Percentiles rank a stretch among this genome's conserved stretches.
phyloP scores from a whole-genome alignment of 2,329 filamentous ascomycete genomes.

The Verticillium longisporum region DNA sequence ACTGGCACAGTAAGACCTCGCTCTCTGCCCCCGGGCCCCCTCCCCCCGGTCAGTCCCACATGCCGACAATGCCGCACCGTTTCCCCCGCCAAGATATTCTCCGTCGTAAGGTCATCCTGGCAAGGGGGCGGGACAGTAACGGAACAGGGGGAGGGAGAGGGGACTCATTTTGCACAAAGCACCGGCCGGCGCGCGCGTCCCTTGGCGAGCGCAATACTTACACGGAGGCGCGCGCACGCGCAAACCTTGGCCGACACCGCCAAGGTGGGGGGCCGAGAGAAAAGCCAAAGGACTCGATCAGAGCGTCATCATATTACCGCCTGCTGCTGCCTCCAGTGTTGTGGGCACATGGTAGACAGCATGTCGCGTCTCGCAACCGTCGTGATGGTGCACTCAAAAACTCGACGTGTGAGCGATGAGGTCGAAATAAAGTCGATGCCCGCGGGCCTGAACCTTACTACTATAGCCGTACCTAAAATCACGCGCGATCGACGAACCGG shows the following conservation, averaged over 20 bases:
- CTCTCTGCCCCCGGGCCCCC: too few relatives aligned
- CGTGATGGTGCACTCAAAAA: not conserved
- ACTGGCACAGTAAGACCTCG: too few relatives aligned
- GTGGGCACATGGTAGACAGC: not conserved
- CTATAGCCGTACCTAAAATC: not conserved
- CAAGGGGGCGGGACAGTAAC: not conserved
- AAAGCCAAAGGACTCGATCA: not conserved
- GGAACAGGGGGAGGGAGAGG: not conserved
- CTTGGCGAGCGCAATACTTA: too few relatives aligned
- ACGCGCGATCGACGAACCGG: not conserved
- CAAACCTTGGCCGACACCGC: not conserved
- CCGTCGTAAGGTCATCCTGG: not conserved
- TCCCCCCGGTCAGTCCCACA: not conserved
- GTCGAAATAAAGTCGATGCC: not conserved
- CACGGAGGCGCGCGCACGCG: too few relatives aligned
- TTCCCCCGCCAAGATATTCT: not conserved
- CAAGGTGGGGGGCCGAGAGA: not conserved
- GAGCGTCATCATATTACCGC: not conserved
- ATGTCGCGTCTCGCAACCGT: not conserved
- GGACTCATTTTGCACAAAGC: not conserved
- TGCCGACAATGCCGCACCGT: not conserved
- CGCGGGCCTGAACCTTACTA: not conserved
- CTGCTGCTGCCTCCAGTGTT: not conserved
- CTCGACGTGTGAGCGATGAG: not conserved
- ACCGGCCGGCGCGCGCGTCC: not conserved